Percentiles rank a stretch among this genome's conserved stretches.
Evolutionary conservation across 2,329 filamentous ascomycete genomes (phyloP).

Genomic region (Metarhizium guizhouense): DNA sequence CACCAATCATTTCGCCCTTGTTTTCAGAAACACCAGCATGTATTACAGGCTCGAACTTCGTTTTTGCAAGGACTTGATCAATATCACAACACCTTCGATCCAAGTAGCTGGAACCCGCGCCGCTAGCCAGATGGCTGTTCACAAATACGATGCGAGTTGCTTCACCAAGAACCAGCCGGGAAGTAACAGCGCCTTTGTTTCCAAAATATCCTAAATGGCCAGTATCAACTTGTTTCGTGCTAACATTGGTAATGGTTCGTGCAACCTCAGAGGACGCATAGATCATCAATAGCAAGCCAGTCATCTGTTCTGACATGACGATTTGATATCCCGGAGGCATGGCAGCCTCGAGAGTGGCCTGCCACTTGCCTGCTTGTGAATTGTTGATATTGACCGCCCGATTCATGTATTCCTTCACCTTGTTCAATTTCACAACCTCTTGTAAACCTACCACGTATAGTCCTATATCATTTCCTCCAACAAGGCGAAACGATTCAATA

Average conservation of each 20-base stretch:
- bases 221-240: constrained; percentile 76
- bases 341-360: constrained; percentile 61
- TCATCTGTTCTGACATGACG: constrained; percentile 73
- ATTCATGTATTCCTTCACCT: constrained; percentile 68
- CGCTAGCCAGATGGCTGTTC: constrained; percentile 86
- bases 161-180: constrained; percentile 77
- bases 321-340: constrained; percentile 70
- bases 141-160: constrained; percentile 83
- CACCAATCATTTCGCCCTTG: constrained; percentile 64
- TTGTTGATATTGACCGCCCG: constrained; percentile 60
- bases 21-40: constrained; percentile 56
- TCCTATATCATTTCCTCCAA: constrained; percentile 62
- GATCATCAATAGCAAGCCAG: constrained; percentile 74
- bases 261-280: constrained; percentile 75
- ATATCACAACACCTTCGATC: constrained; percentile 89
- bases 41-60: constrained; percentile 67
- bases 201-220: constrained; percentile 89
- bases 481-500: constrained; percentile 30
- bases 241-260: constrained; percentile 69
- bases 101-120: constrained; percentile 65
- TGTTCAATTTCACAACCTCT: constrained; percentile 81
- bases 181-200: constrained; percentile 86
- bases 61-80: constrained; percentile 64
- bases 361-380: constrained; percentile 67
- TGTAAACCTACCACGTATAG: constrained; percentile 88